Conservation (phyloP, 2,329 filamentous ascomycete genomes). For the Paraconiothyrium sp. region DNA sequence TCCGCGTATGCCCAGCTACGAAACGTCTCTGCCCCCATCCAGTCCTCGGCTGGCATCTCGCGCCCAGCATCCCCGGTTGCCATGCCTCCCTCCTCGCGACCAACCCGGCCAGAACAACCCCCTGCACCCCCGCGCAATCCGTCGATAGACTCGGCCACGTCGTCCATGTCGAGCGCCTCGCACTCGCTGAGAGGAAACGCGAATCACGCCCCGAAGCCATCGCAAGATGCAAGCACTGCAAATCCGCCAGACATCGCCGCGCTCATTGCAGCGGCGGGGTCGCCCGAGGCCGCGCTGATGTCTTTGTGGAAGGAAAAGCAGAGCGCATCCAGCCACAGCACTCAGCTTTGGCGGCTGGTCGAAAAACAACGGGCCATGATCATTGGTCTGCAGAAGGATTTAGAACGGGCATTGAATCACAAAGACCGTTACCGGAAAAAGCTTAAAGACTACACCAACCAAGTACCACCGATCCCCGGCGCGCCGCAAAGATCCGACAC, state of each 20-base stretch:
- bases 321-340: slow-evolving; percentile 86
- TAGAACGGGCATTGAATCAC: slow-evolving; percentile 89
- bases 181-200: slow-evolving; percentile 64
- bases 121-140: slow-evolving; percentile 71
- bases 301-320: slow-evolving; percentile 92
- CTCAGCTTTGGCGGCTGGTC: slow-evolving; percentile 92
- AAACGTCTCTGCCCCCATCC: slow-evolving; percentile 47
- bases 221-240: slow-evolving; percentile 62
- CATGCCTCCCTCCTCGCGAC: slow-evolving; percentile 49
- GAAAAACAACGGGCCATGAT: slow-evolving; percentile 97
- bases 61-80: slow-evolving; percentile 47
- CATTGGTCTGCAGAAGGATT: slow-evolving; percentile 89
- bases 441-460: slow-evolving; percentile 75
- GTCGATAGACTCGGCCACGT: slow-evolving; percentile 94
- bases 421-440: slow-evolving; percentile 94
- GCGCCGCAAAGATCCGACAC: slow-evolving; percentile 47
- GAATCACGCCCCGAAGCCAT: slow-evolving; percentile 65
- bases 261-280: slow-evolving; percentile 85
- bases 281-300: slow-evolving; percentile 86
- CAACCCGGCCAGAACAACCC: slow-evolving; percentile 44
- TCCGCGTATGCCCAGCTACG: slow-evolving; percentile 47
- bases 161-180: slow-evolving; percentile 58
- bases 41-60: slow-evolving; percentile 41
- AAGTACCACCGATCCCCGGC: slow-evolving; percentile 52
- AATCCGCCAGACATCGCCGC: slow-evolving; percentile 78